phyloP scores from a whole-genome alignment of 1,284 basidiomycete genomes.

The Blastosporella zonata region DNA sequence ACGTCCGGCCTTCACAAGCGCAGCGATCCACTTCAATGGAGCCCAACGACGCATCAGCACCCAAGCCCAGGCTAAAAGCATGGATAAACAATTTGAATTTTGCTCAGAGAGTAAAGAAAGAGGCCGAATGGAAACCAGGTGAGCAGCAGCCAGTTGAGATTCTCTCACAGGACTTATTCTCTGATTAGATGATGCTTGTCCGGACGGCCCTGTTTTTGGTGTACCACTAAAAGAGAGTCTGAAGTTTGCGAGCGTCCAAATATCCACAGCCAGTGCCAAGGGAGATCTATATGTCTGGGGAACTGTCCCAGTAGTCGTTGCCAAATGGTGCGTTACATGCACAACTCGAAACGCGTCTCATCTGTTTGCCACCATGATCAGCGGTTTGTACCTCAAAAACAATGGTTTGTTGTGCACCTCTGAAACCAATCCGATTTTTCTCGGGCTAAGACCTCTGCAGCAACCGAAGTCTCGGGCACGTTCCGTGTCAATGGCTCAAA shows the following conservation, averaged over 20 bases:
- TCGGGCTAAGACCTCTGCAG: constrained; percentile 36
- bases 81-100: constrained; percentile 83
- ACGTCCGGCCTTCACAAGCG: constrained; percentile 9
- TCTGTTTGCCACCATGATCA: constrained; percentile 26
- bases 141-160: not conserved
- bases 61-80: constrained; percentile 66
- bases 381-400: constrained; percentile 89
- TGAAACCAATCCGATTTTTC: constrained; percentile 8
- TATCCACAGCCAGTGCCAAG: constrained; percentile 85
- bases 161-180: constrained; percentile 1
- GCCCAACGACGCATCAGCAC: constrained; percentile 33
- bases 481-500: constrained; percentile 93
- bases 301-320: constrained; percentile 94
- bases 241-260: constrained; percentile 88
- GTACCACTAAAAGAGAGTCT: constrained; percentile 82
- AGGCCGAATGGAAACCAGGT: constrained; percentile 31
- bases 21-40: constrained; percentile 19
- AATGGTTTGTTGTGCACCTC: constrained; percentile 53
- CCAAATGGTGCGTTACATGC: constrained; percentile 75
- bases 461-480: constrained; percentile 92
- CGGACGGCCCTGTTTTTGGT: constrained; percentile 71
- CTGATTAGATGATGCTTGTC: constrained; percentile 26
- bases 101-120: constrained; percentile 55
- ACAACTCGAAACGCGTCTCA: not conserved
- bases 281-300: constrained; percentile 89